Percentiles rank a stretch among this genome's conserved stretches.
phyloP scores from a whole-genome alignment of 2,329 filamentous ascomycete genomes.

The Aspergillus viridinutans region DNA sequence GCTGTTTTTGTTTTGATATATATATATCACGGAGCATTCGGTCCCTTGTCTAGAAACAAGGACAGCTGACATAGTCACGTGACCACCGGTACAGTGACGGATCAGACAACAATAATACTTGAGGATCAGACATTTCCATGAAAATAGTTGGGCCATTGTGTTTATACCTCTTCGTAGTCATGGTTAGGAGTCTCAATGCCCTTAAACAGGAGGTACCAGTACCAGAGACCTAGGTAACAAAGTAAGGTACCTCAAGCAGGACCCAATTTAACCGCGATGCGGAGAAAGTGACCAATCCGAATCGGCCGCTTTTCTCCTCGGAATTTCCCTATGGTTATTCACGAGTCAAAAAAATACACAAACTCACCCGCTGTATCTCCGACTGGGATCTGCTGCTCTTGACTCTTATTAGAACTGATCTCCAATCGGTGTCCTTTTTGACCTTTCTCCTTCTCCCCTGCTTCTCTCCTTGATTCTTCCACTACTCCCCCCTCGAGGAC shows the following conservation, averaged over 20 bases:
- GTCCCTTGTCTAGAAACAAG: background rate
- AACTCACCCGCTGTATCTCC: constrained; percentile 16
- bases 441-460: constrained; percentile 2
- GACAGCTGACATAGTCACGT: background rate
- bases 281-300: background rate
- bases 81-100: background rate
- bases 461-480: constrained; percentile 3
- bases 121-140: background rate
- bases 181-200: no score
- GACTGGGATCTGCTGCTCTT: constrained; percentile 2
- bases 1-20: background rate
- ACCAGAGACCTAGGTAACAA: background rate
- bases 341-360: constrained; percentile 16
- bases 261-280: constrained; percentile 1
- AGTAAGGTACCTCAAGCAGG: background rate
- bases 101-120: background rate
- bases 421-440: constrained; percentile 2
- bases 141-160: background rate
- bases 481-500: constrained; percentile 3
- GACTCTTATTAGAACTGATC: constrained; percentile 3
- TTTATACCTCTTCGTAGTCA: background rate
- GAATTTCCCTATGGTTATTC: constrained; percentile 15
- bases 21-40: background rate
- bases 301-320: constrained; percentile 7
- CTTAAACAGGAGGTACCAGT: background rate